Percentiles rank a stretch among this genome's conserved stretches.
Conservation (phyloP, 2,329 filamentous ascomycete genomes). For the Tolypocladium cylindrosporum region DNA sequence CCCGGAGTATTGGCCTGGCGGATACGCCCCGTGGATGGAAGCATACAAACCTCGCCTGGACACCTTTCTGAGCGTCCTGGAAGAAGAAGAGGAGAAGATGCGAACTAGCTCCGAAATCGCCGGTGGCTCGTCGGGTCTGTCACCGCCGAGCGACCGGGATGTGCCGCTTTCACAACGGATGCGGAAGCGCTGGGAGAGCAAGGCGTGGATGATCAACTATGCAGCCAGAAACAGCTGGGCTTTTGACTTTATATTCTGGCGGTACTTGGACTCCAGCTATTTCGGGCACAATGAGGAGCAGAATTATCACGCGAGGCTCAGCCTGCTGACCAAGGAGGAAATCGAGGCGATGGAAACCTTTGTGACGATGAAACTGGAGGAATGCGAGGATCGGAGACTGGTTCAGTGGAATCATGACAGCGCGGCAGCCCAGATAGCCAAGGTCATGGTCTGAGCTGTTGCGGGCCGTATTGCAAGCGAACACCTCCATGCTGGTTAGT, state of each 20-base stretch:
- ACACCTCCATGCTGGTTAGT: no score
- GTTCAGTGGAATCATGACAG: no score
- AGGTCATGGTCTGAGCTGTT: no score
- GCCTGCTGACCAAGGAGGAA: conserved; percentile 1
- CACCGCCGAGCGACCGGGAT: neutral
- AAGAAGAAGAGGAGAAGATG: conserved; percentile 17
- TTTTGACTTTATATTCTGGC: conserved; percentile 27
- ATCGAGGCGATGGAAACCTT: no score
- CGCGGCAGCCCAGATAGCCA: no score
- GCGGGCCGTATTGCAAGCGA: no score
- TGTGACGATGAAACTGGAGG: no score
- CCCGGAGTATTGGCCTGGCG: conserved; percentile 20
- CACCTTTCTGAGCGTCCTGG: conserved; percentile 22
- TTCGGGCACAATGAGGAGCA: conserved; percentile 14
- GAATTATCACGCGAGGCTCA: conserved; percentile 9
- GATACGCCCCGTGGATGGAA: conserved; percentile 17
- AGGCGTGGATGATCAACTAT: conserved; percentile 22
- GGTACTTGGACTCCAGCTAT: conserved; percentile 19
- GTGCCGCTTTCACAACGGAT: conserved; percentile 17
- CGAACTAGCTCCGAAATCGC: neutral
- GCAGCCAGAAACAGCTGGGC: conserved; percentile 24
- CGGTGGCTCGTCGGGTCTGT: neutral
- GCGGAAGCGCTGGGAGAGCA: conserved; percentile 23
- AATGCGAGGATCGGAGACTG: no score
- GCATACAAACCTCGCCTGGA: conserved; percentile 20